Evolutionary conservation across 495 filamentous ascomycete species (phyloP).

Genomic region (Talaromyces wortmannii): DNA sequence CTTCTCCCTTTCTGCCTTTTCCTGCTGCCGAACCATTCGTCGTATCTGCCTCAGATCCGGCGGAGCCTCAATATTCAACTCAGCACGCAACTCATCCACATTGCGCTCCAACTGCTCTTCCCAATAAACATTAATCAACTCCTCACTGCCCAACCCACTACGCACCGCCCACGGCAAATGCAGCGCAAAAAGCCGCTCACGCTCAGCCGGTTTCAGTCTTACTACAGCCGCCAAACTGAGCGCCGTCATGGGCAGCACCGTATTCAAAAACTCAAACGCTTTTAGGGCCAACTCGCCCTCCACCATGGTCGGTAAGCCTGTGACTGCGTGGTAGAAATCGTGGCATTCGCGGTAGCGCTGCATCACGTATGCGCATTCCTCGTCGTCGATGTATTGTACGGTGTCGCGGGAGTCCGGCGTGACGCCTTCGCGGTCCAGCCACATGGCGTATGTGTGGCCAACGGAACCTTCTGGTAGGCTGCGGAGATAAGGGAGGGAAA

Average conservation of each 20-base stretch:
- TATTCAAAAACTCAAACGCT: slow-evolving; percentile 95
- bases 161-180: slow-evolving; percentile 88
- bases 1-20: slow-evolving; percentile 32
- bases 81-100: slow-evolving; percentile 64
- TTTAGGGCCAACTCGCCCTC: slow-evolving; percentile 95
- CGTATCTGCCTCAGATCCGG: slow-evolving; percentile 82
- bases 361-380: slow-evolving; percentile 97
- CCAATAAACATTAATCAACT: slow-evolving; percentile 97
- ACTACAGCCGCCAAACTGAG: slow-evolving; percentile 64
- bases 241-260: slow-evolving; percentile 89
- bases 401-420: slow-evolving; percentile 77
- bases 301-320: slow-evolving; percentile 80
- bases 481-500: slow-evolving; percentile 66
- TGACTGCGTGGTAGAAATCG: slow-evolving; percentile 97
- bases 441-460: slow-evolving; percentile 75
- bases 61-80: slow-evolving; percentile 80
- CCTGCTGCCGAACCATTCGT: slow-evolving; percentile 59
- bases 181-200: slow-evolving; percentile 59
- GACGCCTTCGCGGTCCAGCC: slow-evolving; percentile 90
- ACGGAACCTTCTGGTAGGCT: slow-evolving; percentile 66
- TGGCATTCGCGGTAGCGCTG: slow-evolving; percentile 97
- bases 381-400: slow-evolving; percentile 88
- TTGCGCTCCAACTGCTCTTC: slow-evolving; percentile 88
- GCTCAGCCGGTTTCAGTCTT: slow-evolving; percentile 70
- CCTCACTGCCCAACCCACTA: slow-evolving; percentile 69